Evolutionary conservation across 192 early-diverging fungal genomes (phyloP), one percentile per base, ranked within the genome.

Genomic region (Chytriomyces sp.): DNA sequence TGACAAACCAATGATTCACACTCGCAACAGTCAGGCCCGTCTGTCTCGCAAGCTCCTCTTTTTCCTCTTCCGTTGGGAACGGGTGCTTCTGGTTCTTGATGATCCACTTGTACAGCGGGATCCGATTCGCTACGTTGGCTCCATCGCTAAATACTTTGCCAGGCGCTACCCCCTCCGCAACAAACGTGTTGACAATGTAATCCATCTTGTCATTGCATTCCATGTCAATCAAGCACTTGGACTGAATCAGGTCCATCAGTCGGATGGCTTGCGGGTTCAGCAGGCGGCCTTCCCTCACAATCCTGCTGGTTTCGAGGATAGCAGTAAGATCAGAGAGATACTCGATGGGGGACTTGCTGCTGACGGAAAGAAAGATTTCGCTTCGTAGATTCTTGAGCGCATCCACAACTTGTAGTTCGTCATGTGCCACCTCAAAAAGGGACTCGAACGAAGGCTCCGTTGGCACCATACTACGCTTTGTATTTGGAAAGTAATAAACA

Each of bases 1-100:
- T 68, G 10, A 68, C 65, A 33, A 68, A 68, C 65, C 65, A 68
- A 55, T 73, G 52, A 33, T 61, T 62, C 1, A 73, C 28, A 32
- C 64, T 59, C 14, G 28, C 7, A 25, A 64, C 22, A 1, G 57
- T 64, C 58, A 73, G 34, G n/a, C 71, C 71, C 19, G 60, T 53
- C 59, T 52, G 22, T 33, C 26, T 26, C 0, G 59, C 36, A n/a
- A 73, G 32, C 6, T 41, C 40, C 10, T 22, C 5, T 60, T 73
- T 73, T 26, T 62, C 71, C 30, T 64, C 49, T 10, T 73, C 59
- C 19, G 39, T 49, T 26, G 71, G 71, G 36, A 64, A 73, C 5
- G 71, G 71, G 25, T 44, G 19, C 0, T 61, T 60, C 14, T 25
- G 30, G 39, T 73, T 31, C 19, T 41, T 26, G 36, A 62, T 73